Conservation (phyloP, 495 filamentous ascomycete genomes). For the Hypoxylon cercidicola region DNA sequence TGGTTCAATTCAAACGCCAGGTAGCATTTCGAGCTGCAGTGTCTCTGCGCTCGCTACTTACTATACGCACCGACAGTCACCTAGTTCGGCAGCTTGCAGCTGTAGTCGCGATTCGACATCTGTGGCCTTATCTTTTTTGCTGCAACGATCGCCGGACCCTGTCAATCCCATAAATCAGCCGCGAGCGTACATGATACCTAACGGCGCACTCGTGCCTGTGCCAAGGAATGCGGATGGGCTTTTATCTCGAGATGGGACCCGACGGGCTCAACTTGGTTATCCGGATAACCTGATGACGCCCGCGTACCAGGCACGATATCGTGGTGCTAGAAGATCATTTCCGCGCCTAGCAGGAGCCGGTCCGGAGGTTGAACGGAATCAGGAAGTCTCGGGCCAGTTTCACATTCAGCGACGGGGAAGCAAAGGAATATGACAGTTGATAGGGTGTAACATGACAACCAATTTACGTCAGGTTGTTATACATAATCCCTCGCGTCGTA, state of each 20-base stretch:
- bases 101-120: not conserved
- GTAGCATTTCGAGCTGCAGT: conserved; percentile 6
- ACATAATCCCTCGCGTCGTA: not conserved
- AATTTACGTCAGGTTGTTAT: conserved; percentile 14
- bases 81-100: not conserved
- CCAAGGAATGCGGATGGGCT: conserved; percentile 2
- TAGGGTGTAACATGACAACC: not conserved
- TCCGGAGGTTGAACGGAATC: conserved; percentile 7
- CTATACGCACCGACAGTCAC: not conserved
- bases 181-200: conserved; percentile 2
- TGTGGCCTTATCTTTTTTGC: conserved; percentile 21
- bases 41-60: conserved; percentile 7
- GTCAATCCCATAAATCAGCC: conserved; percentile 20
- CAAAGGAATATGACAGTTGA: not conserved
- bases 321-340: conserved; percentile 25
- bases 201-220: conserved; percentile 4
- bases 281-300: conserved; percentile 17
- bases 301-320: conserved; percentile 3
- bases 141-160: not conserved
- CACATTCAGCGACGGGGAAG: not conserved
- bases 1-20: conserved; percentile 21
- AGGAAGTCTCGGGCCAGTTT: conserved; percentile 17
- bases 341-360: conserved; percentile 28
- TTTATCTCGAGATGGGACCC: conserved; percentile 14
- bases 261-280: conserved; percentile 3